Evolutionary conservation across 2,329 filamentous ascomycete genomes (phyloP).

Genomic region (Canariomyces notabilis): DNA sequence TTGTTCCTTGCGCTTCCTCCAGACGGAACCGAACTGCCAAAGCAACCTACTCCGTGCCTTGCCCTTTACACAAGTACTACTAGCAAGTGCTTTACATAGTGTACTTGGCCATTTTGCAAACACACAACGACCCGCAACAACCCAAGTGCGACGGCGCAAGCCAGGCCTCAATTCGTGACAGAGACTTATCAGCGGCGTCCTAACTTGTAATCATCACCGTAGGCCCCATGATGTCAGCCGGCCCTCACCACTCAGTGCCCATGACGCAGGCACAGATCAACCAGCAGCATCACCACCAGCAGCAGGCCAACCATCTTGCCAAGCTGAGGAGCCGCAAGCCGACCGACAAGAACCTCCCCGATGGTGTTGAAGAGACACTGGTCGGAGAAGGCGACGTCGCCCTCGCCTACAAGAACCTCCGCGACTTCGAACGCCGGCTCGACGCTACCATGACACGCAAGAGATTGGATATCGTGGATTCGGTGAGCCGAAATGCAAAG

Average conservation of each 20-base stretch:
- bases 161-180: background rate
- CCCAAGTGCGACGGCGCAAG: background rate
- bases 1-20: too few species aligned
- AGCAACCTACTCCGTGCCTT: too few species aligned
- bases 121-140: background rate
- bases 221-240: slow-evolving; percentile 54
- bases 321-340: slow-evolving; percentile 83
- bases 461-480: slow-evolving; percentile 82
- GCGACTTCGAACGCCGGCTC: slow-evolving; percentile 80
- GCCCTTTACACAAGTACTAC: too few species aligned
- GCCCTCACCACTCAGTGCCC: slow-evolving; percentile 46
- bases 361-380: slow-evolving; percentile 71
- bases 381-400: slow-evolving; percentile 72
- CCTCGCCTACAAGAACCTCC: slow-evolving; percentile 73
- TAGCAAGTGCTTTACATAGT: too few species aligned
- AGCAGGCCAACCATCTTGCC: slow-evolving; percentile 57
- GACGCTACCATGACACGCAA: slow-evolving; percentile 95
- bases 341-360: slow-evolving; percentile 90
- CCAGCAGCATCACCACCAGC: slow-evolving; percentile 39
- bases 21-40: too few species aligned
- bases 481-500: slow-evolving; percentile 68
- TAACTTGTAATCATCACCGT: slow-evolving; percentile 9
- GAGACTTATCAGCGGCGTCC: too few species aligned
- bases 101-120: slow-evolving; percentile 2
- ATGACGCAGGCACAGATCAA: slow-evolving; percentile 52